Percentiles rank a stretch among this genome's conserved stretches.
These are phyloP conservation scores for Scalesia atractyloides DNA, from an alignment of 129 eudicot species.

Conservation along the genomic window DNA sequence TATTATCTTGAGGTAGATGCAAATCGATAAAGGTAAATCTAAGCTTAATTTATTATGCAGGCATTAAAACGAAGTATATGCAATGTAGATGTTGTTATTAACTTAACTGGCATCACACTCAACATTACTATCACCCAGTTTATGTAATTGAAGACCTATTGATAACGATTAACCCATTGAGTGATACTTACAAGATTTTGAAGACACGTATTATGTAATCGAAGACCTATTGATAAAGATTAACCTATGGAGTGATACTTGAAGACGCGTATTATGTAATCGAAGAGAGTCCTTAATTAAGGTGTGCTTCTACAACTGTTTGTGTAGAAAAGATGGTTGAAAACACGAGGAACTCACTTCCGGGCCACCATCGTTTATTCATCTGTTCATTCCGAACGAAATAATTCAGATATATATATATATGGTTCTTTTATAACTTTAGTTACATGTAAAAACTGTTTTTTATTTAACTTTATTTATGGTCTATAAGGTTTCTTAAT, in stretches of 20 bases:
- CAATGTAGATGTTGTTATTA: conserved; percentile 63
- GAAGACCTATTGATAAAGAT: not conserved
- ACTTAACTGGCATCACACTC: conserved; percentile 66
- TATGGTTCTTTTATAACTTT: conserved; percentile 28
- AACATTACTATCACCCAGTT: conserved; percentile 51
- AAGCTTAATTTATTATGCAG: conserved; percentile 1
- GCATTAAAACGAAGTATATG: conserved; percentile 34
- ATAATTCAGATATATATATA: no score
- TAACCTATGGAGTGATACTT: not conserved
- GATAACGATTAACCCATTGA: conserved; percentile 3
- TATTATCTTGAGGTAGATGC: no score
- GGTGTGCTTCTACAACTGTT: conserved; percentile 54
- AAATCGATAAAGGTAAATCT: no score
- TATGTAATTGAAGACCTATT: conserved; percentile 63
- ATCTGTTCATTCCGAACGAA: conserved; percentile 59
- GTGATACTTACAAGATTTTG: conserved; percentile 37
- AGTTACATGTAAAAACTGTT: not conserved
- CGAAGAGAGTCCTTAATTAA: conserved; percentile 57
- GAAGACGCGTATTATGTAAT: conserved; percentile 47
- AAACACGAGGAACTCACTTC: conserved; percentile 37
- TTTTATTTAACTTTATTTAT: not conserved
- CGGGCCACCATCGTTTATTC: conserved; percentile 55
- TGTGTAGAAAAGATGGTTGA: conserved; percentile 77
- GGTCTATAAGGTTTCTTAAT: not conserved
- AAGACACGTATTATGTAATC: conserved; percentile 7